A percentile compares a stretch with the other conserved stretches of the same genome.
These are phyloP conservation scores for Xylariomycetidae sp. DNA, from an alignment of 2,329 filamentous ascomycete genomes.

Conservation along the genomic window DNA sequence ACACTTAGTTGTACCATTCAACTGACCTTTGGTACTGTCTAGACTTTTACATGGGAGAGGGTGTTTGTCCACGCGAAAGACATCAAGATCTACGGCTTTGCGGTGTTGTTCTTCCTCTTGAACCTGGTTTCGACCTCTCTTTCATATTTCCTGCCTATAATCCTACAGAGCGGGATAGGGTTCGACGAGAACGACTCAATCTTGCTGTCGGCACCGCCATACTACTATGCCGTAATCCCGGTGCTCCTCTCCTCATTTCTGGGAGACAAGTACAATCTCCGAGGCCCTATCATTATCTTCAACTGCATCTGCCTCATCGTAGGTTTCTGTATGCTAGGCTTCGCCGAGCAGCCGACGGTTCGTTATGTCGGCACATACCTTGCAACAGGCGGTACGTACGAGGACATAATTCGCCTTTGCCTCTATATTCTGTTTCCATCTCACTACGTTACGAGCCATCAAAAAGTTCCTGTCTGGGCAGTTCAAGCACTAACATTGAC, in stretches of 20 bases:
- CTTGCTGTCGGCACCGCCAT: slow-evolving; percentile 61
- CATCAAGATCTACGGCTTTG: slow-evolving; percentile 60
- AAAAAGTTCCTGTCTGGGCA: too few species aligned
- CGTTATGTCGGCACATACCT: slow-evolving; percentile 62
- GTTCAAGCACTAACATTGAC: too few species aligned
- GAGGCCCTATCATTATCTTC: slow-evolving; percentile 61
- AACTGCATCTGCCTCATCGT: slow-evolving; percentile 57
- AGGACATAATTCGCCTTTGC: too few species aligned
- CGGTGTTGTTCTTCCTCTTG: slow-evolving; percentile 59
- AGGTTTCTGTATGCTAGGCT: slow-evolving; percentile 63
- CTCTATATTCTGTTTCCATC: too few species aligned
- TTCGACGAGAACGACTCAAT: slow-evolving; percentile 50
- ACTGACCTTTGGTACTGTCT: too few species aligned
- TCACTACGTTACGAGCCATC: too few species aligned
- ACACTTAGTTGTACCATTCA: too few species aligned
- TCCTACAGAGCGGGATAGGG: slow-evolving; percentile 51
- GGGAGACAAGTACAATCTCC: slow-evolving; percentile 55
- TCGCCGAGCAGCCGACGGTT: slow-evolving; percentile 52
- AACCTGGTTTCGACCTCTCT: slow-evolving; percentile 63
- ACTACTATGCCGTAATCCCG: slow-evolving; percentile 62
- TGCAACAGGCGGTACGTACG: slow-evolving; percentile 62
- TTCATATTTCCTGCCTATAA: slow-evolving; percentile 62
- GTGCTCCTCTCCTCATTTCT: slow-evolving; percentile 59
- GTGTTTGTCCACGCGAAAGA: slow-evolving; percentile 54
- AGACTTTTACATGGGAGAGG: slow-evolving; percentile 50